These are phyloP conservation scores for Prunus campanulata DNA, from an alignment of 306 rosid species.

Conservation along the genomic window DNA sequence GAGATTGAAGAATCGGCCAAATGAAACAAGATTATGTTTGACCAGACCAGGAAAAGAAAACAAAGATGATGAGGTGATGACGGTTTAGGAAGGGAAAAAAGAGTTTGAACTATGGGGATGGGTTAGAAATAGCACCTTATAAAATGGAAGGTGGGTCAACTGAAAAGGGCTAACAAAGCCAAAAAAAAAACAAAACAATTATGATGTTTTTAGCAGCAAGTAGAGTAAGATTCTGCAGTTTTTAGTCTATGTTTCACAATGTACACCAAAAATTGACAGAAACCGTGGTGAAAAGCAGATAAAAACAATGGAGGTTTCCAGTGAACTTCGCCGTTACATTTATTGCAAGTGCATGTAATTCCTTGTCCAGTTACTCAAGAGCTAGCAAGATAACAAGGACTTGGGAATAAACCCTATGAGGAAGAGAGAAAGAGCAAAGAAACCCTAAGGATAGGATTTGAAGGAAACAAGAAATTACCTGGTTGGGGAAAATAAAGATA, in stretches of 20 bases:
- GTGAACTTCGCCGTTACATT: background rate
- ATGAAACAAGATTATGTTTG: background rate
- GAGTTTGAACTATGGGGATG: no score
- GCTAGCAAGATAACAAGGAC: background rate
- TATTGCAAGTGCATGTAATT: background rate
- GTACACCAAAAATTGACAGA: background rate
- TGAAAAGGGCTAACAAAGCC: background rate
- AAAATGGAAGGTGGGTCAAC: background rate
- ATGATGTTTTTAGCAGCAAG: background rate
- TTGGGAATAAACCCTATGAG: background rate
- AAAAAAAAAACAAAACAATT: background rate
- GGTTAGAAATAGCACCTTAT: no score
- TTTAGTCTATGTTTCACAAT: background rate
- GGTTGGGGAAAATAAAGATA: constrained; percentile 18
- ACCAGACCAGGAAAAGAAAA: no score
- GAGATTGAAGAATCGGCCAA: background rate
- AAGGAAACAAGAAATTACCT: constrained; percentile 30
- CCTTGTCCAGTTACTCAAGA: background rate
- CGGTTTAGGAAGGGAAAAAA: no score
- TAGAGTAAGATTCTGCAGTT: background rate
- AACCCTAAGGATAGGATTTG: background rate
- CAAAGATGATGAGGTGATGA: no score
- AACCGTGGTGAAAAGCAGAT: background rate
- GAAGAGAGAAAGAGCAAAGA: background rate
- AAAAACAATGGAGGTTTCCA: background rate